These are phyloP conservation scores for Echinochloa phyllopogon DNA, from an alignment of 176 grass and related monocot species.

Conservation along the genomic window DNA sequence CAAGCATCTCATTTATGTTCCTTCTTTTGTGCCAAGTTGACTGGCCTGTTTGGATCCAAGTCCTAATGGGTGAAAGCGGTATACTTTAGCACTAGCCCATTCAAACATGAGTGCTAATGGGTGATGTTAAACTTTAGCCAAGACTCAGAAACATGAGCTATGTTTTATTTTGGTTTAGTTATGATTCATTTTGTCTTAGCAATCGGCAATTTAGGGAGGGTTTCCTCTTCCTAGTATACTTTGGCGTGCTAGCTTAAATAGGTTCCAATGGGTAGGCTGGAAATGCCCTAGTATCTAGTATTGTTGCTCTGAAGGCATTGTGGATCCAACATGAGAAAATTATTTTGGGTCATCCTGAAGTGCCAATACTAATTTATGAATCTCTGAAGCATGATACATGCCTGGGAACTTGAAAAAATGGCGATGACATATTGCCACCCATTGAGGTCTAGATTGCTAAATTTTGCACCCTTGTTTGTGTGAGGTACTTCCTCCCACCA, in stretches of 20 bases:
- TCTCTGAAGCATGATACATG: neutral
- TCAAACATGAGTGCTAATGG: too few species aligned
- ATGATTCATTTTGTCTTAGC: neutral
- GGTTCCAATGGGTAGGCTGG: neutral
- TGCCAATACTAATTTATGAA: neutral
- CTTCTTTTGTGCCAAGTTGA: neutral
- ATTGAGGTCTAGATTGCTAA: neutral
- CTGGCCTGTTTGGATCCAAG: too few species aligned
- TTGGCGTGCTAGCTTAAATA: neutral
- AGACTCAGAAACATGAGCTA: too few species aligned
- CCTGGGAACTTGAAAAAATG: neutral
- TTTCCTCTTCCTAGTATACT: too few species aligned
- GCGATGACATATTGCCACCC: neutral
- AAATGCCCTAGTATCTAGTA: neutral
- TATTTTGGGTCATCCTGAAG: neutral
- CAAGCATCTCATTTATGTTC: constrained; percentile 1
- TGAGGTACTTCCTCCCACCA: neutral
- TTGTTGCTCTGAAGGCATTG: neutral
- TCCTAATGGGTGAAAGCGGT: too few species aligned
- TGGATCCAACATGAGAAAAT: constrained; percentile 1
- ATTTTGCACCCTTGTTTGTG: neutral
- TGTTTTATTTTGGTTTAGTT: neutral
- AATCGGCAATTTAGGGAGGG: too few species aligned
- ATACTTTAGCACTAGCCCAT: too few species aligned
- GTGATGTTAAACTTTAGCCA: too few species aligned